Percentiles rank a stretch among this genome's conserved stretches.
phyloP scores from a whole-genome alignment of 1,284 basidiomycete species.

The Melampsora larici-populina region DNA sequence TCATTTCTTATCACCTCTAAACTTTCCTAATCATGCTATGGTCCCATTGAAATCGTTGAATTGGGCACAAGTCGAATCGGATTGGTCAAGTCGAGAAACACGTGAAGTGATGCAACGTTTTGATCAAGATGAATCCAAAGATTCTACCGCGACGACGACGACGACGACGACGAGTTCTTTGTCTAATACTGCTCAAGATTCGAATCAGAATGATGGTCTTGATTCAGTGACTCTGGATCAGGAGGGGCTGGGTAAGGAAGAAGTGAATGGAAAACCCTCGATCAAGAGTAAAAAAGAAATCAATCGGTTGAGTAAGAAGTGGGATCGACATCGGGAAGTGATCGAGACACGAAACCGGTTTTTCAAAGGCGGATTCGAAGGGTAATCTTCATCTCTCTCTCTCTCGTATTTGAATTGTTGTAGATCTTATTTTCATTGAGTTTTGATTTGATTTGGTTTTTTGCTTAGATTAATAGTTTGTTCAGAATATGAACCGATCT shows the following conservation, averaged over 20 bases:
- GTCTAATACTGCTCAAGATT: too few species aligned
- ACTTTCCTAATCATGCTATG: constrained; percentile 67
- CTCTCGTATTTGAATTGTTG: constrained; percentile 45
- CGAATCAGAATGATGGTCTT: too few species aligned
- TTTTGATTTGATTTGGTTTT: too few species aligned
- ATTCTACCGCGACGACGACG: too few species aligned
- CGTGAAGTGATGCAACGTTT: not conserved
- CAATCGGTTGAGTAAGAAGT: constrained; percentile 68
- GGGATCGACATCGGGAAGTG: constrained; percentile 63
- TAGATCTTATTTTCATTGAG: too few species aligned
- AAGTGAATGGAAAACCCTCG: not conserved
- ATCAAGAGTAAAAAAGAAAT: constrained; percentile 50
- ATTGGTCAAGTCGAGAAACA: constrained; percentile 65
- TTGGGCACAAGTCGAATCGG: constrained; percentile 83
- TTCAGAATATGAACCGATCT: constrained; percentile 38
- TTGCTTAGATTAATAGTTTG: constrained; percentile 27
- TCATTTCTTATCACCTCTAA: constrained; percentile 79
- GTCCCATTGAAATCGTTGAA: constrained; percentile 69
- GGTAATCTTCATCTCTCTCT: too few species aligned
- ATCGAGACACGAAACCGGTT: constrained; percentile 71
- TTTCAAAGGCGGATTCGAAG: constrained; percentile 65
- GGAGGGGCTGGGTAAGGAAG: too few species aligned
- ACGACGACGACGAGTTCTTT: too few species aligned
- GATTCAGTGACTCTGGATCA: too few species aligned
- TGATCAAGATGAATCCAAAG: too few species aligned